Evolutionary conservation across 768 basidiomycete genomes (phyloP), one percentile per base, ranked within the genome.

Genomic region (Panaeolus papilionaceus): DNA sequence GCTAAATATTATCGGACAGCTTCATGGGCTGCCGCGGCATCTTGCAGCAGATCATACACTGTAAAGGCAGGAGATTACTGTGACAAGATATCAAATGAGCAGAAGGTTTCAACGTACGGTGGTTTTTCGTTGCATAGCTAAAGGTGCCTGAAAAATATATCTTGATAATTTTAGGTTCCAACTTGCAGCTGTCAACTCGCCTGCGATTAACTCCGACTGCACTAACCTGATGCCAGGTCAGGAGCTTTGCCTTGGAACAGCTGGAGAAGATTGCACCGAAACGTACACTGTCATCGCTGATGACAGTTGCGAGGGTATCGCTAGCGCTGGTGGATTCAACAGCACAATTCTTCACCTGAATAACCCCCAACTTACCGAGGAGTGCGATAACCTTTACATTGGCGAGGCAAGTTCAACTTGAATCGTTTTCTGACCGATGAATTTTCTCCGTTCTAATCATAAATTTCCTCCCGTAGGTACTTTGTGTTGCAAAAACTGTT

Each of bases 361-460:
- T 80, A 92, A 92, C 79, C 90, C 87, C 2, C 89, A 92, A 72
- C 75, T 92, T 65, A 78, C 88, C 75, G 65, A 69, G 9, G 71
- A 39, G 7, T 89, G 88, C 78, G 75, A 75, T 39, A 89, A 89
- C 78, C 82, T 91, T 64, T 87, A 87, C 76, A 75, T 83, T 66
- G 83, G 80, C 62, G 89, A 91, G 84, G 90, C 91, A 62, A 70
- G 70, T 62, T 44, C 42, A 42, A 10, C n/a, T 38, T 49, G 18
- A 20, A 11, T 7, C 45, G 38, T 63, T 64, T 23, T 14, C 4
- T 58, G 54, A 42, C 38, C n/a, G 12, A 33, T 65, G 23, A 39
- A 20, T 5, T 8, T 38, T 28, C 14, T 44, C 26, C 39, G 16
- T 65, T 54, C 45, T 51, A 61, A 65, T 33, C 12, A 33, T 58